Evolutionary conservation across 2,329 filamentous ascomycete genomes (phyloP).

Genomic region (Claviceps arundinis): DNA sequence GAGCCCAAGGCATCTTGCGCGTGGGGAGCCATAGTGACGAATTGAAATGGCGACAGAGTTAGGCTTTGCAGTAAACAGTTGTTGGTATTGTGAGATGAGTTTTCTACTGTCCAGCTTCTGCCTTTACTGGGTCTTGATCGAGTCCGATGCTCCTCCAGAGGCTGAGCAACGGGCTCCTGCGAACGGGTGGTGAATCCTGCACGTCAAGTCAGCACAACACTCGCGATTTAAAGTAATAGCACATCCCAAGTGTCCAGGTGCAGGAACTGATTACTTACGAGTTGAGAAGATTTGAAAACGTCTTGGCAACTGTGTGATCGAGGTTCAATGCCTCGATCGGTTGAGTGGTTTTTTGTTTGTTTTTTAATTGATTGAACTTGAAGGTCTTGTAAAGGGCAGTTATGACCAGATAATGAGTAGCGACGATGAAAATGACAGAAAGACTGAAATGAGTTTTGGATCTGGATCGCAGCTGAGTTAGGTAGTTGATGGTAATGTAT

Average conservation of each 20-base stretch:
- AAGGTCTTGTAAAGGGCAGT: background rate
- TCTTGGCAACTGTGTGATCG: constrained; percentile 66
- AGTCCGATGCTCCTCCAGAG: constrained; percentile 70
- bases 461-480: background rate
- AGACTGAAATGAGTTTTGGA: background rate
- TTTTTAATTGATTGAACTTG: constrained; percentile 4
- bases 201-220: constrained; percentile 1
- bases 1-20: constrained; percentile 48
- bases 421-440: background rate
- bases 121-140: constrained; percentile 43
- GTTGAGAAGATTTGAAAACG: constrained; percentile 97
- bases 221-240: background rate
- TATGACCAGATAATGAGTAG: background rate
- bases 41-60: constrained; percentile 17
- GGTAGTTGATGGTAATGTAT: background rate
- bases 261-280: constrained; percentile 49
- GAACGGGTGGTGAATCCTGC: constrained; percentile 86
- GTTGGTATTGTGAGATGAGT: constrained; percentile 2
- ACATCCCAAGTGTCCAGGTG: background rate
- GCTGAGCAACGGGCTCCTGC: constrained; percentile 91
- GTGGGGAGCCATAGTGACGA: constrained; percentile 77
- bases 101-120: constrained; percentile 14
- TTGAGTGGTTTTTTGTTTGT: constrained; percentile 7
- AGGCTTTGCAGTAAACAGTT: constrained; percentile 4
- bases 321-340: constrained; percentile 37